These are phyloP conservation scores for Lophium mytilinum DNA, from an alignment of 495 filamentous ascomycete genomes.

Conservation along the genomic window DNA sequence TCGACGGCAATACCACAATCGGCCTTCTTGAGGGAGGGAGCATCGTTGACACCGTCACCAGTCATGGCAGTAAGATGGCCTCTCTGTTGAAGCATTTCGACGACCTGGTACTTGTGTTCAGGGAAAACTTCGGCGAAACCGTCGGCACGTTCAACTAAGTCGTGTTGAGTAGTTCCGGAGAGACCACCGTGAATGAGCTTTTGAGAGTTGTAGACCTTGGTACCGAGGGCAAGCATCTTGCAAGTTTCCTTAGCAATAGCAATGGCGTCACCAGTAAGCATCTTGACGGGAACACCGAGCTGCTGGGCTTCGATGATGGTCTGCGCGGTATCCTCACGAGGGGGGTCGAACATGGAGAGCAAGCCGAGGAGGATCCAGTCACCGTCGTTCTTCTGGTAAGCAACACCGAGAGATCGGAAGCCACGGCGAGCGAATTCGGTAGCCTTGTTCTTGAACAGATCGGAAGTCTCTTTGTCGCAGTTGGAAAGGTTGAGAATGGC, in stretches of 20 bases:
- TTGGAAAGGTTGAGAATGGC: slow-evolving; percentile 58
- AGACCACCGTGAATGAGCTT: slow-evolving; percentile 69
- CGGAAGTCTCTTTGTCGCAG: slow-evolving; percentile 55
- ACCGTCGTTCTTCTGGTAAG: slow-evolving; percentile 40
- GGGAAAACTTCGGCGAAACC: slow-evolving; percentile 72
- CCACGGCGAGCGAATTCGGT: slow-evolving; percentile 68
- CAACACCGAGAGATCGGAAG: slow-evolving; percentile 75
- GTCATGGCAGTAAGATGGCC: slow-evolving; percentile 70
- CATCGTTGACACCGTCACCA: slow-evolving; percentile 66
- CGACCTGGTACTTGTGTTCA: slow-evolving; percentile 73
- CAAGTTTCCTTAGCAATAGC: slow-evolving; percentile 75
- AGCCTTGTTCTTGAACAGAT: slow-evolving; percentile 61
- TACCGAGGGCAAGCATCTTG: slow-evolving; percentile 70
- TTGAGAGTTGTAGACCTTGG: slow-evolving; percentile 72
- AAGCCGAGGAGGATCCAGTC: slow-evolving; percentile 60
- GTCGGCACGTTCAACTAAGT: slow-evolving; percentile 67
- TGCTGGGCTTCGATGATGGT: slow-evolving; percentile 70
- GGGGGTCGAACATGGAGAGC: slow-evolving; percentile 73
- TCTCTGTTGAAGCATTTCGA: slow-evolving; percentile 67
- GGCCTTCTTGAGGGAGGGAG: slow-evolving; percentile 65
- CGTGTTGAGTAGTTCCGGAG: slow-evolving; percentile 62
- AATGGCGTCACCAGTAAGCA: slow-evolving; percentile 73
- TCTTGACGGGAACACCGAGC: slow-evolving; percentile 70
- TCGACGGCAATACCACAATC: slow-evolving; percentile 74
- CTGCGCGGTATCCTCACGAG: slow-evolving; percentile 69